phyloP scores from a whole-genome alignment of 2,329 filamentous ascomycete species.

The Penicillium aurantiogriseum region DNA sequence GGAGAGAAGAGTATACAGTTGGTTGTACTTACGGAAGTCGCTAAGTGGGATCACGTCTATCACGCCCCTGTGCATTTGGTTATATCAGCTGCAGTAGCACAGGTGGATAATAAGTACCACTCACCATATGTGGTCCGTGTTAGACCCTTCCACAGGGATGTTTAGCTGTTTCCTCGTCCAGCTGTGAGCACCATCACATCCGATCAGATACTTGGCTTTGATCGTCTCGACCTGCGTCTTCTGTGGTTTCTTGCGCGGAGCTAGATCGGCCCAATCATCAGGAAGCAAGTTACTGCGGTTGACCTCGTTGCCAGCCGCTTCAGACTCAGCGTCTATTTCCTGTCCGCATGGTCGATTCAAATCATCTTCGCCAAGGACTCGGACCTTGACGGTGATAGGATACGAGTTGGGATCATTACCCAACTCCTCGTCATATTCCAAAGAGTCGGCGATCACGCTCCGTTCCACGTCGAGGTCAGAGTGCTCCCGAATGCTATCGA shows the following conservation, averaged over 20 bases:
- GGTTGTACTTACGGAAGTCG: slow-evolving; percentile 28
- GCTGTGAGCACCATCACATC: slow-evolving; percentile 66
- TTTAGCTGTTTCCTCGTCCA: slow-evolving; percentile 62
- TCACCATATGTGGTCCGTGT: slow-evolving; percentile 43
- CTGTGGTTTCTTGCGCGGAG: slow-evolving; percentile 18
- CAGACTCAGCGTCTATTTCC: slow-evolving; percentile 24
- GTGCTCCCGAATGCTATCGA: slow-evolving; percentile 59
- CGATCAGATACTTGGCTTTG: slow-evolving; percentile 63
- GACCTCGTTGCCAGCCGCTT: slow-evolving; percentile 50
- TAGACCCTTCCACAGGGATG: slow-evolving; percentile 56
- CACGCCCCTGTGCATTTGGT: slow-evolving; percentile 38
- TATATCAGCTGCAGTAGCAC: neutral
- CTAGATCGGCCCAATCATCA: slow-evolving; percentile 58
- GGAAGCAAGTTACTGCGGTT: slow-evolving; percentile 59
- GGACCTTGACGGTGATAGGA: slow-evolving; percentile 60
- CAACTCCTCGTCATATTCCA: slow-evolving; percentile 54
- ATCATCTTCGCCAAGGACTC: slow-evolving; percentile 59
- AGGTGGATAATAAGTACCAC: neutral
- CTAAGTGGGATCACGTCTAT: slow-evolving; percentile 54
- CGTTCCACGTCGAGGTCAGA: slow-evolving; percentile 60
- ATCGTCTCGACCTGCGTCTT: slow-evolving; percentile 41
- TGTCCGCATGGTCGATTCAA: slow-evolving; percentile 50
- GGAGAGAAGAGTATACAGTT: no score
- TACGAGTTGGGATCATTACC: slow-evolving; percentile 52
- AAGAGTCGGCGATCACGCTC: slow-evolving; percentile 56